Evolutionary conservation across 2,329 filamentous ascomycete genomes (phyloP).

Genomic region (Venturia pyrina): DNA sequence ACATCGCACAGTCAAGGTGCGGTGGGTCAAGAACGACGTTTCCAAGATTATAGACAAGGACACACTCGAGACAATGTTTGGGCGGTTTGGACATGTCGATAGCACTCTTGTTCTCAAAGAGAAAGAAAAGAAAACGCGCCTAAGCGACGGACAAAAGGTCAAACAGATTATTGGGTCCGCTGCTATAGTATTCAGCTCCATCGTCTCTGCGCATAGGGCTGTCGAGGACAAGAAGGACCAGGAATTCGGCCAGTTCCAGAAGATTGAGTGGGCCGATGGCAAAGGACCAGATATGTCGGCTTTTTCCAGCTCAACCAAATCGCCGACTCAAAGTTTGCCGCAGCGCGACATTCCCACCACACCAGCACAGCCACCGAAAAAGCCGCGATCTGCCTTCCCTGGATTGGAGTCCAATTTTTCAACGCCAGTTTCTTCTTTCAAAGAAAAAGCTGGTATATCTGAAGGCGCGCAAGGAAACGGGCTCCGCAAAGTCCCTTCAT

Average conservation of each 20-base stretch:
- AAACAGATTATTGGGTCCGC: conserved; percentile 44
- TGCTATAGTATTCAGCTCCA: conserved; percentile 46
- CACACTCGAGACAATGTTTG: conserved; percentile 37
- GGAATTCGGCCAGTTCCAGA: conserved; percentile 40
- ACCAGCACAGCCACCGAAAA: conserved; percentile 4
- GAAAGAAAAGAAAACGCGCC: conserved; percentile 37
- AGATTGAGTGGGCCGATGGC: conserved; percentile 44
- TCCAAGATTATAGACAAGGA: conserved; percentile 37
- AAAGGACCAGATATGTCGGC: conserved; percentile 40
- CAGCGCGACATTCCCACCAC: background rate
- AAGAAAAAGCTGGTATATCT: conserved; percentile 17
- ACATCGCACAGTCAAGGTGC: conserved; percentile 48
- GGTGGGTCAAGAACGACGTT: conserved; percentile 40
- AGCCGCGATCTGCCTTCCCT: conserved; percentile 7
- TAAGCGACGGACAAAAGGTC: conserved; percentile 30
- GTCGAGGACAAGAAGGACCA: conserved; percentile 39
- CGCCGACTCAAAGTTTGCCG: conserved; percentile 6
- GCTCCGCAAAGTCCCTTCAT: conserved; percentile 32
- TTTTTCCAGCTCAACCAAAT: conserved; percentile 13
- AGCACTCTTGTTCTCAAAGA: conserved; percentile 45
- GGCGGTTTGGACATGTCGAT: conserved; percentile 47
- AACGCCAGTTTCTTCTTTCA: conserved; percentile 19
- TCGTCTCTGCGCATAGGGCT: conserved; percentile 48
- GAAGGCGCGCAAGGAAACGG: conserved; percentile 19
- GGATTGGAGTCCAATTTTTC: conserved; percentile 15